These are phyloP conservation scores for Calvatia gigantea DNA, from an alignment of 768 basidiomycete genomes.

Conservation along the genomic window DNA sequence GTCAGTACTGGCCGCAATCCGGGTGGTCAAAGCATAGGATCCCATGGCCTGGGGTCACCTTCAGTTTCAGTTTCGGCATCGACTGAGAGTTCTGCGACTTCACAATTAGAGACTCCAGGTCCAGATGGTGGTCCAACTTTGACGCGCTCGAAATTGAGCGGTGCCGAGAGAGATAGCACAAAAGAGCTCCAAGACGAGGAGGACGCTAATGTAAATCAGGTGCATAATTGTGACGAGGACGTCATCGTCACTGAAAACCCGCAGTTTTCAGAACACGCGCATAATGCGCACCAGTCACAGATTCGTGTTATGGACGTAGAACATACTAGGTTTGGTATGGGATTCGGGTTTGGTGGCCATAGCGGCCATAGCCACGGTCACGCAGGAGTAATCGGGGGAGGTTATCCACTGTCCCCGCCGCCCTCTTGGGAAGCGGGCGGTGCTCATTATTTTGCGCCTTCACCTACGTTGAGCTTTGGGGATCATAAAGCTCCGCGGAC, in stretches of 20 bases:
- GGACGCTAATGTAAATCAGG: constrained; percentile 10
- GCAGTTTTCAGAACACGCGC: constrained; percentile 35
- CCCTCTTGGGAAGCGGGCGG: not conserved
- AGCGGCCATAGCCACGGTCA: too few relatives aligned
- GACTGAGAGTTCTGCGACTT: not conserved
- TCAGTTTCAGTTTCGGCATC: not conserved
- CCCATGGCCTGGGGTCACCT: constrained; percentile 8
- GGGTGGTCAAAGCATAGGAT: constrained; percentile 8
- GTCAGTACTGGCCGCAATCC: constrained; percentile 13
- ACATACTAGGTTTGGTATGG: too few relatives aligned
- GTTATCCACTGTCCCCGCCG: not conserved
- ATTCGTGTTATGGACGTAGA: constrained; percentile 16
- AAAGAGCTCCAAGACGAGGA: not conserved
- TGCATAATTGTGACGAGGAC: constrained; percentile 23
- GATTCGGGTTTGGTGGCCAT: not conserved
- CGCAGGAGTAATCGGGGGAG: too few relatives aligned
- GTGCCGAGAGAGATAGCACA: not conserved
- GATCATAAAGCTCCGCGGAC: not conserved
- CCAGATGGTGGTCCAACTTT: not conserved
- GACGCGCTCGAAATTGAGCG: not conserved
- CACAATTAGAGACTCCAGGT: not conserved
- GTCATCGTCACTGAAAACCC: constrained; percentile 36
- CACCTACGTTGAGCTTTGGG: not conserved
- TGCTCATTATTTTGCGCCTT: not conserved
- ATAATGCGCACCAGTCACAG: constrained; percentile 35